phyloP scores from a whole-genome alignment of 805 yeast genomes.

The Dipodascus albidus region DNA sequence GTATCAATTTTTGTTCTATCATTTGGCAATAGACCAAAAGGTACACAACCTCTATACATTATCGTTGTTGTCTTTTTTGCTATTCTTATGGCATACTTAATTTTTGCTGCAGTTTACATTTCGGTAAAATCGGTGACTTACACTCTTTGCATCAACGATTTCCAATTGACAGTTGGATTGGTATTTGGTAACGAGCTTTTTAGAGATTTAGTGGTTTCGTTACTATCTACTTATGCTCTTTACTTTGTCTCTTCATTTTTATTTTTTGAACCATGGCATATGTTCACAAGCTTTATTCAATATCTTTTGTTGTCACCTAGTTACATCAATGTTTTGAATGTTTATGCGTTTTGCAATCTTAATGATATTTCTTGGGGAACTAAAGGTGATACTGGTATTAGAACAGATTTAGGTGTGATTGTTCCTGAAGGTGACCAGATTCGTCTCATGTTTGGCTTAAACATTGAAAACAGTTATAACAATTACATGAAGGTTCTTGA shows the following conservation, averaged over 20 bases:
- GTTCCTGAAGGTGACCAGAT: constrained; percentile 49
- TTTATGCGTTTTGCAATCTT: constrained; percentile 91
- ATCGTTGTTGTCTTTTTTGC: constrained; percentile 75
- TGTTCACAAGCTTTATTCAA: constrained; percentile 79
- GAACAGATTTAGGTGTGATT: constrained; percentile 74
- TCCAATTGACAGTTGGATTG: constrained; percentile 29
- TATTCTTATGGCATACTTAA: constrained; percentile 75
- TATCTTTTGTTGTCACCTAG: constrained; percentile 78
- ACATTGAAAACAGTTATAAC: constrained; percentile 63
- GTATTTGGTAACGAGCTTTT: constrained; percentile 60
- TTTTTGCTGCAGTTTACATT: constrained; percentile 76
- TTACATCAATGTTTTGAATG: constrained; percentile 81
- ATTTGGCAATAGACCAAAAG: constrained; percentile 90
- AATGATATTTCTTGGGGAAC: constrained; percentile 98
- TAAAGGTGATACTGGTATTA: constrained; percentile 60
- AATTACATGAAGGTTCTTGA: constrained; percentile 56
- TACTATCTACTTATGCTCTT: constrained; percentile 71
- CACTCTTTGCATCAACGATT: constrained; percentile 34
- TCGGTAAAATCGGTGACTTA: constrained; percentile 60
- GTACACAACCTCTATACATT: constrained; percentile 69
- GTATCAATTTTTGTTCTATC: constrained; percentile 81
- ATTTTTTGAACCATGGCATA: constrained; percentile 85
- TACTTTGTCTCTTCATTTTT: constrained; percentile 70
- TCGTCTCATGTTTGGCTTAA: constrained; percentile 59
- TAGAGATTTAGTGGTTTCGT: constrained; percentile 78